Evolutionary conservation across 495 filamentous ascomycete species (phyloP).

Genomic region (Hypoxylon perforatum): DNA sequence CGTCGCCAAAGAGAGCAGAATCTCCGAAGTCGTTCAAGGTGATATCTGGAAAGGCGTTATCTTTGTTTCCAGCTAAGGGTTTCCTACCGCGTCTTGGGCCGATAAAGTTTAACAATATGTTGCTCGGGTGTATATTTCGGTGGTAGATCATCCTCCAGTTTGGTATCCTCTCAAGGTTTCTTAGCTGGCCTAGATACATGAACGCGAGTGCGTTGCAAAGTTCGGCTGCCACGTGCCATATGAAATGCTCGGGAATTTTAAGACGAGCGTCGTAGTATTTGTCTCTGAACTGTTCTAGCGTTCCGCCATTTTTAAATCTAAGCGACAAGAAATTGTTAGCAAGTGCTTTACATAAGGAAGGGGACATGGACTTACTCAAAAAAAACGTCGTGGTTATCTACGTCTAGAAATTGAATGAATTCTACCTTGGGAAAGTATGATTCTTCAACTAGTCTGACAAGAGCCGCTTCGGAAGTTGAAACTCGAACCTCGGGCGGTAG

Average conservation of each 20-base stretch:
- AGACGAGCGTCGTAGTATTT: neutral
- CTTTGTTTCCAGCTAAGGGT: neutral
- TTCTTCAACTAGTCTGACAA: neutral
- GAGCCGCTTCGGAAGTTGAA: neutral
- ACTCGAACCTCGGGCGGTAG: conserved; percentile 4
- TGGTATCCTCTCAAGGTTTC: too few species aligned
- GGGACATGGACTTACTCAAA: conserved; percentile 2
- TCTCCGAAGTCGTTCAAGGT: conserved; percentile 3
- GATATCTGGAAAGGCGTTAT: conserved; percentile 13
- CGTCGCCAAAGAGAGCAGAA: neutral
- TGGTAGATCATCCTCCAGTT: neutral
- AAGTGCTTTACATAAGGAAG: neutral
- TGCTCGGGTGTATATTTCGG: neutral
- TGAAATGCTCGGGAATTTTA: conserved; percentile 11
- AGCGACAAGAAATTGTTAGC: neutral
- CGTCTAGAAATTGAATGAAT: neutral
- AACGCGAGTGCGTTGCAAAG: neutral
- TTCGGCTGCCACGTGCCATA: conserved; percentile 17
- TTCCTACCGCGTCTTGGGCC: neutral
- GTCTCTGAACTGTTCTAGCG: neutral
- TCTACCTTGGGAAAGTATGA: neutral
- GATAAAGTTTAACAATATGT: conserved; percentile 8
- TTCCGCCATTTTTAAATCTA: conserved; percentile 18
- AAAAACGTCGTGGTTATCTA: conserved; percentile 1
- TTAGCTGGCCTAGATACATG: neutral